A percentile compares a stretch with the other conserved stretches of the same genome.
These are phyloP conservation scores for Erythrobasidium hasegawianum DNA, from an alignment of 1,284 basidiomycete genomes.

Conservation along the genomic window DNA sequence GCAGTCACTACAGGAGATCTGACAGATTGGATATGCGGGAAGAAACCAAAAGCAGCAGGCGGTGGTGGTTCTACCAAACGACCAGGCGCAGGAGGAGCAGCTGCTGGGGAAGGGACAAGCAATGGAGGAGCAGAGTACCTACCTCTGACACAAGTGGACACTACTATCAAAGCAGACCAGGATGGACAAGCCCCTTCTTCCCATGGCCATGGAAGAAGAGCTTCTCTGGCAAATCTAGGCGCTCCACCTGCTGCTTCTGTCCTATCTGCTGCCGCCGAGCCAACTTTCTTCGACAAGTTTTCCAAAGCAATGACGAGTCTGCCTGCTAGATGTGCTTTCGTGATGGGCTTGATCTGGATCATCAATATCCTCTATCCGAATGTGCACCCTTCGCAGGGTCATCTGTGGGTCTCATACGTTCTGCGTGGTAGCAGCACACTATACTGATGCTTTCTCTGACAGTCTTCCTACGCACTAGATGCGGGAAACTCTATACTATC, in stretches of 20 bases:
- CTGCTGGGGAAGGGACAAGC: too few species aligned
- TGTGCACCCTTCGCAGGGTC: slow-evolving; percentile 23
- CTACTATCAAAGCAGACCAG: not conserved
- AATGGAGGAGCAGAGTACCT: not conserved
- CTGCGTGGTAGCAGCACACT: too few species aligned
- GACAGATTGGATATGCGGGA: slow-evolving; percentile 64
- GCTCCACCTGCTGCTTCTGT: not conserved
- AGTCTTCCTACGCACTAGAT: slow-evolving; percentile 4
- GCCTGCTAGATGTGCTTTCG: not conserved
- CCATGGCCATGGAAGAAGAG: too few species aligned
- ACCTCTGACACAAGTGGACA: not conserved
- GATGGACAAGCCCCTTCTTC: too few species aligned
- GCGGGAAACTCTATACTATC: not conserved
- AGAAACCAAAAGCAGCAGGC: slow-evolving; percentile 38
- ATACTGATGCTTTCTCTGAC: too few species aligned
- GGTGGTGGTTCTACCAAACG: not conserved
- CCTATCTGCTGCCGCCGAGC: not conserved
- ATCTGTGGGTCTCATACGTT: slow-evolving; percentile 10
- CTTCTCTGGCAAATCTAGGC: not conserved
- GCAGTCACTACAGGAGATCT: slow-evolving; percentile 71
- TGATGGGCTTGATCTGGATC: slow-evolving; percentile 33
- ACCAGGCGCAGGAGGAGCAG: not conserved
- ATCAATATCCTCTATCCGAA: slow-evolving; percentile 33
- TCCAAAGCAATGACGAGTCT: slow-evolving; percentile 7
- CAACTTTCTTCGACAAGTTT: not conserved